These are phyloP conservation scores for Oligophagozyma castellii DNA, from an alignment of 1,139 yeast genomes.

Conservation along the genomic window DNA sequence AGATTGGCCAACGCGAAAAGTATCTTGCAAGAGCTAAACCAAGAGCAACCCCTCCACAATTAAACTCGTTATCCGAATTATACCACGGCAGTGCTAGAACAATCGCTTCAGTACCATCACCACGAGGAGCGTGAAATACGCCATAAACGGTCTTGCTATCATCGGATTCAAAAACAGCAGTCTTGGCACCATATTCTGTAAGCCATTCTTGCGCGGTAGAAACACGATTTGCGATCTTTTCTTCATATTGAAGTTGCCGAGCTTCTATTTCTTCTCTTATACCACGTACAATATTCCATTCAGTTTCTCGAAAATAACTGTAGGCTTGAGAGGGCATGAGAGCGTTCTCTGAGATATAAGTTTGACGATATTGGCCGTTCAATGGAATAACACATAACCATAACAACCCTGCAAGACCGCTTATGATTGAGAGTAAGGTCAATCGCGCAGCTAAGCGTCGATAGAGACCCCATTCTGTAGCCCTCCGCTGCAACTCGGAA, in stretches of 20 bases:
- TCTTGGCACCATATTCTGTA: conserved; percentile 56
- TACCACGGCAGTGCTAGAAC: conserved; percentile 83
- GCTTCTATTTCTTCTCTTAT: conserved; percentile 39
- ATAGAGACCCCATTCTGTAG: conserved; percentile 44
- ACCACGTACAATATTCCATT: conserved; percentile 87
- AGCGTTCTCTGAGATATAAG: conserved; percentile 92
- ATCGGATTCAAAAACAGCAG: conserved; percentile 36
- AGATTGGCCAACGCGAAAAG: conserved; percentile 73
- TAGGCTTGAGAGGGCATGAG: conserved; percentile 93
- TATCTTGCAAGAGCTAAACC: conserved; percentile 64
- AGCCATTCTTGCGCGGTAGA: conserved; percentile 42
- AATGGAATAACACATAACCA: conserved; percentile 61
- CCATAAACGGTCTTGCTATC: conserved; percentile 52
- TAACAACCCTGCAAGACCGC: conserved; percentile 45
- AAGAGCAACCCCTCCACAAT: conserved; percentile 71
- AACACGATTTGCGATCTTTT: no score
- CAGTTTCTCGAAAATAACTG: conserved; percentile 84
- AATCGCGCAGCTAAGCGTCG: conserved; percentile 43
- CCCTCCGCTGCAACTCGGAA: conserved; percentile 37
- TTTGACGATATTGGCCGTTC: conserved; percentile 68
- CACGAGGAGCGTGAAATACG: conserved; percentile 82
- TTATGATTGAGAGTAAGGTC: conserved; percentile 49
- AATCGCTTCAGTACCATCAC: conserved; percentile 94
- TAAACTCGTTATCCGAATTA: conserved; percentile 42
- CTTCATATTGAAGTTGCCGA: conserved; percentile 18